Evolutionary conservation across 192 early-diverging fungal genomes (phyloP), one percentile per base, ranked within the genome.

Genomic region (Pilaira anomala): DNA sequence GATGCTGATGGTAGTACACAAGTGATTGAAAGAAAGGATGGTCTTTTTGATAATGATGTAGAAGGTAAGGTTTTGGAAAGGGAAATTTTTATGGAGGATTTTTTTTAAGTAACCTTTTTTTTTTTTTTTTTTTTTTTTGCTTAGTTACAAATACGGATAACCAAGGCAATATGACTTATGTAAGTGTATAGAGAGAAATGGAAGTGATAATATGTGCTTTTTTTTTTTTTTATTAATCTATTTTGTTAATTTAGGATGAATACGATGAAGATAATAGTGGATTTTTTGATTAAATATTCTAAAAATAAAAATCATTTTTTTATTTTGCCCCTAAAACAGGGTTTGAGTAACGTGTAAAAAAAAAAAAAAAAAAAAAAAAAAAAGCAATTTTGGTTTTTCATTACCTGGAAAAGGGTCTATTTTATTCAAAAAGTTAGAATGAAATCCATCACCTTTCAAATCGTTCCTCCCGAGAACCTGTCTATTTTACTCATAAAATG

Each of bases 1-100:
- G 71, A 73, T 64, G 48, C 51, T 46, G 67, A 73, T 67, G 71
- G 71, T 28, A 60, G 57, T 40, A 61, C 61, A 16, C 62, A 57
- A 11, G 30, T 59, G 19, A 39, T 73, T 19, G 28, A 61, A 59
- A 62, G 53, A 49, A 55, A 62, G 6, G 71, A 73, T 63, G 71
- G 71, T n/a, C 67, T 65, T 61, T 73, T 73, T 39, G 30, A 44
- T 16, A 62, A 73, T 26, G 39, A 52, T 18, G 55, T 36, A 16
- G 71, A 63, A 62, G 59, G 66, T 68, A 68, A 53, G 22, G 9
- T 24, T 4, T 57, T 0, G 8, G 3, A 19, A 40, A 3, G 30
- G 26, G 13, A 16, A 8, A 54, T 28, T 11, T n/a, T n/a, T n/a
- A n/a, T n/a, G n/a, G n/a, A n/a, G n/a, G n/a, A n/a, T n/a, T n/a